phyloP scores from a whole-genome alignment of 2,329 filamentous ascomycete species.

The Cladosporium cucumerinum region DNA sequence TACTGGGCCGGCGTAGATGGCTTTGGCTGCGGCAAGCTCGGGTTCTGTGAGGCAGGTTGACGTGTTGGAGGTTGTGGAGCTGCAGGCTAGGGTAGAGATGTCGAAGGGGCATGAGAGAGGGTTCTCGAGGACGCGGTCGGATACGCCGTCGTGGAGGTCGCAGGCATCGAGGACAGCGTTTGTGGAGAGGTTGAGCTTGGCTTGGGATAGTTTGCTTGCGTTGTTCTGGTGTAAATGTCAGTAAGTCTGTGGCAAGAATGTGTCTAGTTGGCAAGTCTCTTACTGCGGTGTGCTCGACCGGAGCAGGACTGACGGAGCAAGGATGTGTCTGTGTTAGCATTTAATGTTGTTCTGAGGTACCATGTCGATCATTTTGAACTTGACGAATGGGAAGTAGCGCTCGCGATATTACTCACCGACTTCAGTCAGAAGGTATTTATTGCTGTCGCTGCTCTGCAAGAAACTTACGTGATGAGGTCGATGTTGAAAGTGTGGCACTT shows the following conservation, averaged over 20 bases:
- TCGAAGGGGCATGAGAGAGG: slow-evolving; percentile 39
- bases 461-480: no score
- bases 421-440: neutral
- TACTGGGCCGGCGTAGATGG: slow-evolving; percentile 35
- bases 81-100: slow-evolving; percentile 34
- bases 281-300: slow-evolving; percentile 22
- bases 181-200: slow-evolving; percentile 34
- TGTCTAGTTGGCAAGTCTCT: neutral
- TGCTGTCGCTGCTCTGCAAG: neutral
- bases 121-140: slow-evolving; percentile 41
- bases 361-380: neutral
- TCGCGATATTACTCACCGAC: neutral
- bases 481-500: neutral
- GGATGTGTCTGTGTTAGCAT: neutral
- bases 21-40: slow-evolving; percentile 34
- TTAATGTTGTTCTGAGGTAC: neutral
- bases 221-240: slow-evolving; percentile 15
- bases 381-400: no score
- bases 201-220: slow-evolving; percentile 28
- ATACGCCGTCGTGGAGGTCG: slow-evolving; percentile 40
- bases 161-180: slow-evolving; percentile 37
- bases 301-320: neutral
- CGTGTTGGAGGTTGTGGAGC: slow-evolving; percentile 13
- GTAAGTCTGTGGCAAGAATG: slow-evolving; percentile 32
- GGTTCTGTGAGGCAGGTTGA: slow-evolving; percentile 32